A percentile compares a stretch with the other conserved stretches of the same genome.
Evolutionary conservation across 1,284 basidiomycete species (phyloP).

Genomic region (Mycena citricolor): DNA sequence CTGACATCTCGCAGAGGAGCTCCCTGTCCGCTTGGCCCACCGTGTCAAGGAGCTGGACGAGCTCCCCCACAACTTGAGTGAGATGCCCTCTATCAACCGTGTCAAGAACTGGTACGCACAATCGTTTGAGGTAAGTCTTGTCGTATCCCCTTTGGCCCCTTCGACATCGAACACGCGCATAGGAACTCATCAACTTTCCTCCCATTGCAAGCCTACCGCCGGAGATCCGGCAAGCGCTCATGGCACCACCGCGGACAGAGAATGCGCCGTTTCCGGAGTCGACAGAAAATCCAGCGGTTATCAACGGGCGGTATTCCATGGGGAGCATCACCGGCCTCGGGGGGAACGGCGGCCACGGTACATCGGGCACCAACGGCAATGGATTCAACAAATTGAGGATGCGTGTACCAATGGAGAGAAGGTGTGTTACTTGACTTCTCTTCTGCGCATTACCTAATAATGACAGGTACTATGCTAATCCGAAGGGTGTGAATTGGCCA

Average conservation of each 20-base stretch:
- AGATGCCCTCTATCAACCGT: conserved; percentile 92
- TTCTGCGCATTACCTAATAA: conserved; percentile 7
- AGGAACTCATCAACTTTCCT: conserved; percentile 90
- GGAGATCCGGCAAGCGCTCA: conserved; percentile 68
- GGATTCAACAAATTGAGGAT: conserved; percentile 57
- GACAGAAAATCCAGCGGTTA: conserved; percentile 68
- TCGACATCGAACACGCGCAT: conserved; percentile 7
- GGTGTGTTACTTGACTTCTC: conserved; percentile 40
- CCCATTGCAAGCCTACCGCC: conserved; percentile 69
- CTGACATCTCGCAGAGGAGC: conserved; percentile 59
- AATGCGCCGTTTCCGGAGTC: conserved; percentile 57
- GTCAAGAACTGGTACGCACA: conserved; percentile 99
- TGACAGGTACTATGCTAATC: conserved; percentile 81
- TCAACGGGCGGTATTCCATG: conserved; percentile 38
- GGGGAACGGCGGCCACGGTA: conserved; percentile 28
- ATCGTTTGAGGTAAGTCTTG: conserved; percentile 87
- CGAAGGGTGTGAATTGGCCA: conserved; percentile 75
- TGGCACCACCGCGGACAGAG: conserved; percentile 44
- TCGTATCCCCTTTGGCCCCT: too few relatives aligned
- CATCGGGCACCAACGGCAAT: too few relatives aligned
- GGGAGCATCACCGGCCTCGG: conserved; percentile 28
- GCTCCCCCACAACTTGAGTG: conserved; percentile 87
- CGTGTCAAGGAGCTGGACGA: conserved; percentile 96
- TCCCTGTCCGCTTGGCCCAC: conserved; percentile 94
- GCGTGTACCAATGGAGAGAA: conserved; percentile 72